These are phyloP conservation scores for Pyracantha coccinea DNA, from an alignment of 331 rosid species.

Conservation along the genomic window DNA sequence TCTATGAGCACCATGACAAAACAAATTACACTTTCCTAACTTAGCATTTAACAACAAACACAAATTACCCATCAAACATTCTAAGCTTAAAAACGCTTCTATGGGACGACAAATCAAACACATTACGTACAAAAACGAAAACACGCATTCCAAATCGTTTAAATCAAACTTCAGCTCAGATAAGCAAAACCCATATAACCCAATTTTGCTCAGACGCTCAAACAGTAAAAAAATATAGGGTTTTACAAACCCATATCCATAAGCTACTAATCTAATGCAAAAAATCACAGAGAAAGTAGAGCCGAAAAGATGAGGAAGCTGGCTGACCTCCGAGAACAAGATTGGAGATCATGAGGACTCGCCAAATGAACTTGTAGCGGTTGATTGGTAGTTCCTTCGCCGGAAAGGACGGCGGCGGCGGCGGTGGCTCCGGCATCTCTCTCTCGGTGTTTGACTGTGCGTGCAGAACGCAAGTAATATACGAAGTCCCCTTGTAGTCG, in stretches of 20 bases:
- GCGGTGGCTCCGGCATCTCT: conserved; percentile 20
- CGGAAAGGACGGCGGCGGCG: neutral
- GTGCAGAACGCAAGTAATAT: neutral
- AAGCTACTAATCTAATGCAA: neutral
- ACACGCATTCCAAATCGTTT: neutral
- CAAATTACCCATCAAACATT: neutral
- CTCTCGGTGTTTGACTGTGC: neutral
- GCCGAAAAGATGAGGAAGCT: neutral
- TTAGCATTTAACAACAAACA: neutral
- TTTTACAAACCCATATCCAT: neutral
- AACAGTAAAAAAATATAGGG: neutral
- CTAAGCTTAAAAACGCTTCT: neutral
- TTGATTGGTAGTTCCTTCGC: conserved; percentile 26
- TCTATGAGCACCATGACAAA: neutral
- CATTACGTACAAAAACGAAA: neutral
- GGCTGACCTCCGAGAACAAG: conserved; percentile 71
- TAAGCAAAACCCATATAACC: neutral
- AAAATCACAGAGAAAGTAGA: neutral
- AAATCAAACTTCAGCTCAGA: neutral
- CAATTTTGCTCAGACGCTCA: neutral
- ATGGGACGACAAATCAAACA: conserved; percentile 13
- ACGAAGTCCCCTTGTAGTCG: neutral
- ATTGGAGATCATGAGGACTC: conserved; percentile 63
- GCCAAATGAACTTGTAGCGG: conserved; percentile 68
- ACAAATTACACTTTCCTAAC: neutral